These are phyloP conservation scores for Phytophthora europaea DNA, from an alignment of 352 stramenopile species.

Conservation along the genomic window DNA sequence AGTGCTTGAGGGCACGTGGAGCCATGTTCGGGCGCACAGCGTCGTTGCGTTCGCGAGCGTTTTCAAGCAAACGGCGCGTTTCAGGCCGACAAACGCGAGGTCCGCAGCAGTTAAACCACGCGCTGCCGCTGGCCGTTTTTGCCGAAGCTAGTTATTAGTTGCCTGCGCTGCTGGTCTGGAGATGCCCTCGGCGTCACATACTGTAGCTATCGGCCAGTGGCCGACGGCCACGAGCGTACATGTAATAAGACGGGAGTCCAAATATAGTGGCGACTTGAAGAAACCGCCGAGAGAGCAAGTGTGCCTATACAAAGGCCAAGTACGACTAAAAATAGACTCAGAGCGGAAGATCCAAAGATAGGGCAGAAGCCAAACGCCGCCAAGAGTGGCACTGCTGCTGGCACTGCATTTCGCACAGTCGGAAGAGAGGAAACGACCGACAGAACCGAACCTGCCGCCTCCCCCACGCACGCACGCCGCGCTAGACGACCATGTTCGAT, in stretches of 20 bases:
- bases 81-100: background rate
- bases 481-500: conserved; percentile 56
- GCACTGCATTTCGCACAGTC: conserved; percentile 7
- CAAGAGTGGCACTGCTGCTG: conserved; percentile 1
- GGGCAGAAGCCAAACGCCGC: conserved; percentile 27
- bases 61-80: background rate
- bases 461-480: background rate
- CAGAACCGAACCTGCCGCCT: conserved; percentile 36
- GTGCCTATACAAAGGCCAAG: background rate
- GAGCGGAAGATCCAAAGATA: conserved; percentile 39
- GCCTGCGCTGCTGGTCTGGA: background rate
- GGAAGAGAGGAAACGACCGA: conserved; percentile 33
- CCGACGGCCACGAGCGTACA: no score
- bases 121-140: no score
- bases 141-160: no score
- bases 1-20: background rate
- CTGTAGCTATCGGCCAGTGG: no score
- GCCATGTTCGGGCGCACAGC: background rate
- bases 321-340: conserved; percentile 9
- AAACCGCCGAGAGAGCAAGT: conserved; percentile 2
- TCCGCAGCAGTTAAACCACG: background rate
- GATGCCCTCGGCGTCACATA: background rate
- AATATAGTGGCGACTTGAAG: conserved; percentile 3
- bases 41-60: background rate
- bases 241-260: background rate